Percentiles rank a stretch among this genome's conserved stretches.
phyloP scores from a whole-genome alignment of 2,329 filamentous ascomycete genomes.

The Calonectria crousiana region DNA sequence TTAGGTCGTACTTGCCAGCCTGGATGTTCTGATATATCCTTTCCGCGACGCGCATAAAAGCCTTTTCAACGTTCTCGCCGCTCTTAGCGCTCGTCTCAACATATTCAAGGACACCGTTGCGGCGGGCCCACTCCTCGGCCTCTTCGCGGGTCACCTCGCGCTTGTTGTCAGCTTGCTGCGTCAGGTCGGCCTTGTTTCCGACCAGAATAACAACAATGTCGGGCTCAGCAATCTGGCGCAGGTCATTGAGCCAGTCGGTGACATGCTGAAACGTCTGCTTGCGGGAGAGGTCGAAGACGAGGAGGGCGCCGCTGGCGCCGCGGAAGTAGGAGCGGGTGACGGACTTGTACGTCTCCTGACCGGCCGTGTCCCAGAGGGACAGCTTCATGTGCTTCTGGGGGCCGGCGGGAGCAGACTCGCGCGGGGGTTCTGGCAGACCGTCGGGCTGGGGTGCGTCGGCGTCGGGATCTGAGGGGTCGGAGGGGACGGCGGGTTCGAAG shows the following conservation, averaged over 20 bases:
- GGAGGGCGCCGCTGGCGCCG: constrained; percentile 76
- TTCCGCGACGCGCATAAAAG: constrained; percentile 93
- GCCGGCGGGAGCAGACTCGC: constrained; percentile 49
- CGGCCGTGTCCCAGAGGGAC: constrained; percentile 94
- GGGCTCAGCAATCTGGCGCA: constrained; percentile 94
- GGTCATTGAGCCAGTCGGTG: constrained; percentile 92
- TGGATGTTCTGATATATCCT: constrained; percentile 98
- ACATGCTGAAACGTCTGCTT: constrained; percentile 88
- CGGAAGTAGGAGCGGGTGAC: constrained; percentile 96
- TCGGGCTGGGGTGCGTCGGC: constrained; percentile 32
- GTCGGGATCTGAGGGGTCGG: constrained; percentile 32
- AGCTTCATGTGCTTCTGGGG: constrained; percentile 89
- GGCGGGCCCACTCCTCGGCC: constrained; percentile 88
- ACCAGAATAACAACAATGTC: constrained; percentile 95
- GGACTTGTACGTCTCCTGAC: constrained; percentile 97
- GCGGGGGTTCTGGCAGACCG: constrained; percentile 68
- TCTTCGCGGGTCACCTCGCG: constrained; percentile 86
- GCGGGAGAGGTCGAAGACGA: constrained; percentile 95
- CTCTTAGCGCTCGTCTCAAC: constrained; percentile 97
- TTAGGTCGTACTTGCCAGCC: constrained; percentile 92
- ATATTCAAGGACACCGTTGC: constrained; percentile 90
- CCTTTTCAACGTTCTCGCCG: constrained; percentile 92
- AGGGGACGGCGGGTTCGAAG: constrained; percentile 44
- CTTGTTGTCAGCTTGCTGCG: constrained; percentile 68
- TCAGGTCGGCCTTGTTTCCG: constrained; percentile 93